A percentile compares a stretch with the other conserved stretches of the same genome.
phyloP scores from a whole-genome alignment of 257 asterid species.

The Gardenia jasminoides region DNA sequence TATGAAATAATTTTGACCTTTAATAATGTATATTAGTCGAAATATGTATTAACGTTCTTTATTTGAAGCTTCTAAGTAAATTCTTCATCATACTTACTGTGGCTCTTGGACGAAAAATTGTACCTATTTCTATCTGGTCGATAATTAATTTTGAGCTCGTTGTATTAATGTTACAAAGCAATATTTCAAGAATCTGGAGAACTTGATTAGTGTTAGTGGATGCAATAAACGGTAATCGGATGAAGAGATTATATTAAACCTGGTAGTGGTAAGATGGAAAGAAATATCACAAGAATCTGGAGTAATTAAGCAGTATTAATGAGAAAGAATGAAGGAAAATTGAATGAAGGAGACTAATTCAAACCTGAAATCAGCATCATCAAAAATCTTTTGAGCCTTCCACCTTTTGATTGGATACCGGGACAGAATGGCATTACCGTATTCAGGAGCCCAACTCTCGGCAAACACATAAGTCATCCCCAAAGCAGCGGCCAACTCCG shows the following conservation, averaged over 20 bases:
- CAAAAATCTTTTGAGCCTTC: conserved; percentile 74
- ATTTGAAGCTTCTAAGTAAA: not conserved
- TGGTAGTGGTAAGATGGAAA: not conserved
- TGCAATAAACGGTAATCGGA: too few species aligned
- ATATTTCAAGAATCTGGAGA: too few species aligned
- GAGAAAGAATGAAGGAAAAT: not conserved
- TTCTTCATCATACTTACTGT: not conserved
- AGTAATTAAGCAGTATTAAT: not conserved
- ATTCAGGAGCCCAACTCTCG: conserved; percentile 99
- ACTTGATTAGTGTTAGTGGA: too few species aligned
- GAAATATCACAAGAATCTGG: not conserved
- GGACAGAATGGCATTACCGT: conserved; percentile 85
- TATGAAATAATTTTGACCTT: not conserved
- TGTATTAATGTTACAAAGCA: too few species aligned
- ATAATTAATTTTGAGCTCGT: not conserved
- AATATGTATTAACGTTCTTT: not conserved
- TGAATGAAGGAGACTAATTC: not conserved
- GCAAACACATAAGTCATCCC: conserved; percentile 96
- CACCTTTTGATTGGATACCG: conserved; percentile 88
- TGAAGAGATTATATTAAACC: too few species aligned
- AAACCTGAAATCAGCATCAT: conserved; percentile 88
- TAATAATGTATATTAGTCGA: not conserved
- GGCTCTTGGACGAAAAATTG: not conserved
- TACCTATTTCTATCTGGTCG: not conserved
- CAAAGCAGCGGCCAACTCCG: conserved; percentile 79